A percentile compares a stretch with the other conserved stretches of the same genome.
Evolutionary conservation across 1,284 basidiomycete species (phyloP).

Genomic region (Sanghuangporus baumii): DNA sequence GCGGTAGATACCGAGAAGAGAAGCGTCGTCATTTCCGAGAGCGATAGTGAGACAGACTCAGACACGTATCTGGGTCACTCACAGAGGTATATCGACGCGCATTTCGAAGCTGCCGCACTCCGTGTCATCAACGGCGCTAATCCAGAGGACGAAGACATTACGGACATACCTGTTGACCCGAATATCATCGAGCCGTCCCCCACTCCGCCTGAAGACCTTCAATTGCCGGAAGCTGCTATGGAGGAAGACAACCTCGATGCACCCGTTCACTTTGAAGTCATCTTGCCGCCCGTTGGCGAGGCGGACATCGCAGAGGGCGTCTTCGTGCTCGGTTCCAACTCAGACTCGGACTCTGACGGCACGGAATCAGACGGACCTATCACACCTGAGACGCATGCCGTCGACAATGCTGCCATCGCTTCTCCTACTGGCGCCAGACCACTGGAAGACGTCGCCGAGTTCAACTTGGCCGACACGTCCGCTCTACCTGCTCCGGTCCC

Average conservation of each 20-base stretch:
- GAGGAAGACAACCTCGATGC: background rate
- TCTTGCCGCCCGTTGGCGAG: background rate
- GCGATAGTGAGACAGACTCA: too few relatives aligned
- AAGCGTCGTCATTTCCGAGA: too few relatives aligned
- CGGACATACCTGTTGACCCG: background rate
- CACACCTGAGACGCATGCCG: slow-evolving; percentile 10
- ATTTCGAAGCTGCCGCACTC: background rate
- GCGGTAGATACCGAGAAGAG: background rate
- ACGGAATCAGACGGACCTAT: slow-evolving; percentile 9
- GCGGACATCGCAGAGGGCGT: background rate
- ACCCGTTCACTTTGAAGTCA: background rate
- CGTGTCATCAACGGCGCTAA: background rate
- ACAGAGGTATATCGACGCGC: background rate
- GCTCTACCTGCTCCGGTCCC: background rate
- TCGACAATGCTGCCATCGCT: background rate
- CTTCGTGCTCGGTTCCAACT: background rate
- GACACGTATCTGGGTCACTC: too few relatives aligned
- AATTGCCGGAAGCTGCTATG: background rate
- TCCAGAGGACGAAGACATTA: background rate
- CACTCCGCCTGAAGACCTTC: background rate
- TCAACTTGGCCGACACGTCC: background rate
- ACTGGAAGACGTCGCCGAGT: background rate
- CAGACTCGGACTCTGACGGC: background rate
- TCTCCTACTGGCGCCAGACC: background rate
- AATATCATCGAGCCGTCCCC: background rate